Evolutionary conservation across 345 rosid species (phyloP).

Genomic region (Physaria fendleri): DNA sequence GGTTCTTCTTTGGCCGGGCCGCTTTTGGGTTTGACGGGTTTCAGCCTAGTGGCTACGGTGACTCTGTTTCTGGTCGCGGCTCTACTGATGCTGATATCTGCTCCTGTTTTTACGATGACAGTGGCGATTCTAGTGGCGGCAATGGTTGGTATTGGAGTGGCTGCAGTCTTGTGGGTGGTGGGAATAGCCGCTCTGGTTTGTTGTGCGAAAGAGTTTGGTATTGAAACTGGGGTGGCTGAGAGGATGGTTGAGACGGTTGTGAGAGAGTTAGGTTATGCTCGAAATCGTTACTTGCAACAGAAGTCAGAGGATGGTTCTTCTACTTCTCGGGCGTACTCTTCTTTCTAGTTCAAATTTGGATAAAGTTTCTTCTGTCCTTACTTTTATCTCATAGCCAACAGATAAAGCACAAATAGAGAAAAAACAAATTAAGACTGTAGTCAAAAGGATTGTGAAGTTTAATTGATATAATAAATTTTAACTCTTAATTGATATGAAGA

Average conservation of each 20-base stretch:
- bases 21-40: conserved; percentile 31
- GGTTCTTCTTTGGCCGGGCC: conserved; percentile 47
- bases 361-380: not conserved
- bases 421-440: not conserved
- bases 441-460: not conserved
- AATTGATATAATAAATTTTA: too few species aligned
- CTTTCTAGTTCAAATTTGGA: not conserved
- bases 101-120: conserved; percentile 30
- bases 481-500: too few species aligned
- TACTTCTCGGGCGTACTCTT: too few species aligned
- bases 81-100: conserved; percentile 37
- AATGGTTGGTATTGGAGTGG: conserved; percentile 30
- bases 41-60: conserved; percentile 31
- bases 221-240: conserved; percentile 15
- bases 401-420: not conserved
- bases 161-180: conserved; percentile 28
- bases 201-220: conserved; percentile 21
- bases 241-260: conserved; percentile 14
- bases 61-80: conserved; percentile 31
- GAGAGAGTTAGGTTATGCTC: conserved; percentile 8
- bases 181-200: conserved; percentile 34
- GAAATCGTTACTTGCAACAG: conserved; percentile 7
- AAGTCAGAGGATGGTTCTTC: not conserved
- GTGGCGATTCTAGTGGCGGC: conserved; percentile 24
- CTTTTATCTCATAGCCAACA: not conserved